These are phyloP conservation scores for Aspergillus sp. DNA, from an alignment of 2,329 filamentous ascomycete genomes.

Conservation along the genomic window DNA sequence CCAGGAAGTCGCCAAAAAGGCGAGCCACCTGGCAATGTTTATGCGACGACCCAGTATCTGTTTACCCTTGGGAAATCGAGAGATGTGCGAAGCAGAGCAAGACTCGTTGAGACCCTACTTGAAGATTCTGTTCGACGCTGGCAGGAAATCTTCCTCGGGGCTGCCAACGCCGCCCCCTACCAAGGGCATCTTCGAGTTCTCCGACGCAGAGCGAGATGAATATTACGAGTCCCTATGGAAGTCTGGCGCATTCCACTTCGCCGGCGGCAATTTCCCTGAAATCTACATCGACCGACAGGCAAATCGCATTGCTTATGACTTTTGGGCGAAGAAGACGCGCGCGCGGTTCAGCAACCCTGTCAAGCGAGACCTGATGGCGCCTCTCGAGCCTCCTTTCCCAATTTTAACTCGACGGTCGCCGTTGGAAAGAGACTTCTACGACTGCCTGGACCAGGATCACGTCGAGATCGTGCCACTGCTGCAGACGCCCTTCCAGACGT, in stretches of 20 bases:
- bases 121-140: conserved; percentile 52
- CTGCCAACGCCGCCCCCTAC: conserved; percentile 52
- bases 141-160: conserved; percentile 54
- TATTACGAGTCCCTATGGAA: conserved; percentile 53
- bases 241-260: conserved; percentile 55
- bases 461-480: conserved; percentile 50
- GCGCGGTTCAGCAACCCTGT: conserved; percentile 52
- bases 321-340: conserved; percentile 56
- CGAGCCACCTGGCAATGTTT: conserved; percentile 52
- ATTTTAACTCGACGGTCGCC: conserved; percentile 55
- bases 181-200: conserved; percentile 54
- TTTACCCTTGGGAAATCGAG: conserved; percentile 38
- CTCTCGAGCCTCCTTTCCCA: conserved; percentile 52
- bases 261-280: conserved; percentile 55
- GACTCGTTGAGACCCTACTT: conserved; percentile 40
- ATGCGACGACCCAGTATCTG: conserved; percentile 67
- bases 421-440: conserved; percentile 53
- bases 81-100: background rate
- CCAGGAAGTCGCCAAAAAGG: conserved; percentile 57
- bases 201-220: conserved; percentile 48
- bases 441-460: conserved; percentile 48
- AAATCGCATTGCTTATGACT: conserved; percentile 56
- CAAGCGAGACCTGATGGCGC: conserved; percentile 55
- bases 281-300: conserved; percentile 46
- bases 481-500: conserved; percentile 36